Evolutionary conservation across 441 rosid species (phyloP).

Genomic region (Erodium moschatum): DNA sequence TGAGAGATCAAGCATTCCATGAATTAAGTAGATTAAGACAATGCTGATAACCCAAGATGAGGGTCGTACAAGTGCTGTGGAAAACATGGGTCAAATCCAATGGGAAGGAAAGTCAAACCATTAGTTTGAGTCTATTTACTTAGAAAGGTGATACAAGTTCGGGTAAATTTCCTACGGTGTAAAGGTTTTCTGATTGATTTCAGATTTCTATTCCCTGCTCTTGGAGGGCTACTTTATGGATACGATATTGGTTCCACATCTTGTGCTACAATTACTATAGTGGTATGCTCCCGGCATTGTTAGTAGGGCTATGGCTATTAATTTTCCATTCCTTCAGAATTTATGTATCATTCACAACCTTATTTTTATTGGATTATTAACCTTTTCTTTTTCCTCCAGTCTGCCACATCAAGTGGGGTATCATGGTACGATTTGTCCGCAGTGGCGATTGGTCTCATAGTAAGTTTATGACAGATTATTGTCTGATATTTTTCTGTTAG

Average conservation of each 20-base stretch:
- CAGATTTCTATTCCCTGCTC: slow-evolving; percentile 93
- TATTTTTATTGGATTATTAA: slow-evolving; percentile 15
- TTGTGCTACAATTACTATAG: slow-evolving; percentile 68
- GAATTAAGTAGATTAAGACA: background rate
- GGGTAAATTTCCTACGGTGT: background rate
- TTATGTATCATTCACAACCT: background rate
- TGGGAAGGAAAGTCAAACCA: background rate
- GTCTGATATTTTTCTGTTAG: background rate
- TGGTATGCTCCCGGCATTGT: slow-evolving; percentile 37
- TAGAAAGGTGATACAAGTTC: background rate
- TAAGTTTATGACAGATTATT: slow-evolving; percentile 36
- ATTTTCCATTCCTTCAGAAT: background rate
- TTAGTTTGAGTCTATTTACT: background rate
- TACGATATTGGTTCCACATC: slow-evolving; percentile 95
- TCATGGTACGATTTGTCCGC: slow-evolving; percentile 82
- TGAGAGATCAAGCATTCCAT: background rate
- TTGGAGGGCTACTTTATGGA: slow-evolving; percentile 85
- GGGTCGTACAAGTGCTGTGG: background rate
- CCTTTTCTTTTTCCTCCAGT: slow-evolving; percentile 41
- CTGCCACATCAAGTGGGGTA: slow-evolving; percentile 62
- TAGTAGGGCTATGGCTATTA: background rate
- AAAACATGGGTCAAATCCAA: background rate
- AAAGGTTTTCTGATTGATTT: slow-evolving; percentile 23
- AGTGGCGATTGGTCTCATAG: slow-evolving; percentile 78
- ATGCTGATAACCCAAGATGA: background rate